These are phyloP conservation scores for Talaromyces adpressus DNA, from an alignment of 495 filamentous ascomycete genomes.

Conservation along the genomic window DNA sequence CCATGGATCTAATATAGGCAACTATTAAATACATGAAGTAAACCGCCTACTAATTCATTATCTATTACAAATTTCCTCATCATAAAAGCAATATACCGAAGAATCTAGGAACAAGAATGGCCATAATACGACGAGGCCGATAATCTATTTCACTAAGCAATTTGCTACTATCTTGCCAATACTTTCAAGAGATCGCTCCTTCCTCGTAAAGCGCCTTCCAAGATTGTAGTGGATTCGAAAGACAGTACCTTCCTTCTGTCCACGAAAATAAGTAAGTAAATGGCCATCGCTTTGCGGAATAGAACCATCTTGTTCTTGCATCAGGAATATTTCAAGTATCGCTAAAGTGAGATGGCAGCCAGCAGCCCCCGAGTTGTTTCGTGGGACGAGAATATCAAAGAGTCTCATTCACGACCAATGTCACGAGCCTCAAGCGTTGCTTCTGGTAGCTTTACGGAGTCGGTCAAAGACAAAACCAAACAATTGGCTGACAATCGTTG, in stretches of 20 bases:
- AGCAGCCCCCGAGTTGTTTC: too few species aligned
- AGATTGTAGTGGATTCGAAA: background rate
- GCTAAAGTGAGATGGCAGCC: background rate
- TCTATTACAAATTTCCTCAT: too few species aligned
- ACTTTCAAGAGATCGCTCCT: background rate
- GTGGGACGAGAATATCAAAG: too few species aligned
- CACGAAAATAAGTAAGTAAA: background rate
- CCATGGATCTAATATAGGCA: too few species aligned
- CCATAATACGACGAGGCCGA: too few species aligned
- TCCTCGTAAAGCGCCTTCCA: background rate
- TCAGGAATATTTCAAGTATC: background rate
- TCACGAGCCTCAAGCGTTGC: background rate
- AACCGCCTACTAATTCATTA: too few species aligned
- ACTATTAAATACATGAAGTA: too few species aligned
- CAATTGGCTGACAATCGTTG: background rate
- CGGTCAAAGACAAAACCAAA: background rate
- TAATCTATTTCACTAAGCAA: too few species aligned
- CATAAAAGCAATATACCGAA: too few species aligned
- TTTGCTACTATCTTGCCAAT: too few species aligned
- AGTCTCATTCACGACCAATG: background rate
- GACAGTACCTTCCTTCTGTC: background rate
- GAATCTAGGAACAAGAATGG: too few species aligned
- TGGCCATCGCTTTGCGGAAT: background rate
- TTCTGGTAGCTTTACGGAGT: background rate
- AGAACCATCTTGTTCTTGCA: background rate